These are phyloP conservation scores for Licmophora abbreviata DNA, from an alignment of 108 stramenopile species.

Conservation along the genomic window DNA sequence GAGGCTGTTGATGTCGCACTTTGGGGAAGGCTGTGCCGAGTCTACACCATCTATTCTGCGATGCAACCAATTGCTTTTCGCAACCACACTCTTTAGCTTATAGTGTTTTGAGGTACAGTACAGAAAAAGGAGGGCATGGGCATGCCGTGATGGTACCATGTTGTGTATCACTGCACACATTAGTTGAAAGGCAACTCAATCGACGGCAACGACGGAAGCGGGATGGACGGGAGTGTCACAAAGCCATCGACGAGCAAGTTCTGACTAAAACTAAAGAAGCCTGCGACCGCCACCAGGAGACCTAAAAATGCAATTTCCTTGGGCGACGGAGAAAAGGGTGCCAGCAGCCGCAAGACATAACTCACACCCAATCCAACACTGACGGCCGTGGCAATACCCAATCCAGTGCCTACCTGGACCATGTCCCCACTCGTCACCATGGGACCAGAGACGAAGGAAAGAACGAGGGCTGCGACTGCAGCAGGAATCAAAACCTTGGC, in stretches of 20 bases:
- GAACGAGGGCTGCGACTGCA: conserved; percentile 46
- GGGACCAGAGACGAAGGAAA: conserved; percentile 62
- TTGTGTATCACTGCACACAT: too few relatives aligned
- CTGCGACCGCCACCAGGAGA: conserved; percentile 70
- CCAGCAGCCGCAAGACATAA: conserved; percentile 57
- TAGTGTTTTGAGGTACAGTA: background rate
- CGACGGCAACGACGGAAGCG: conserved; percentile 4
- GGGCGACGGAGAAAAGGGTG: conserved; percentile 62
- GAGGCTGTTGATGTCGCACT: too few relatives aligned
- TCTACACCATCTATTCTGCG: too few relatives aligned
- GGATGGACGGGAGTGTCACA: conserved; percentile 40
- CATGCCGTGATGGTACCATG: too few relatives aligned
- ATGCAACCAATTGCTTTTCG: background rate
- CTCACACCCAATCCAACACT: conserved; percentile 49
- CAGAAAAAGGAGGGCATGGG: too few relatives aligned
- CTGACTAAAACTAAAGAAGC: conserved; percentile 77
- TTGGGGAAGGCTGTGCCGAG: too few relatives aligned
- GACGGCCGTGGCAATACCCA: conserved; percentile 68
- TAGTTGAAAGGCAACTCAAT: conserved; percentile 14
- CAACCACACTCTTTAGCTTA: conserved; percentile 1
- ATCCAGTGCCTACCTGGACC: conserved; percentile 43
- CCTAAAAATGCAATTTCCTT: conserved; percentile 83
- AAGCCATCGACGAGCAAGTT: conserved; percentile 84
- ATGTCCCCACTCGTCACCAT: conserved; percentile 77
- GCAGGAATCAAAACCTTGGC: conserved; percentile 70